A percentile compares a stretch with the other conserved stretches of the same genome.
These are phyloP conservation scores for Dipteronia dyeriana DNA, from an alignment of 345 rosid species.

Conservation along the genomic window DNA sequence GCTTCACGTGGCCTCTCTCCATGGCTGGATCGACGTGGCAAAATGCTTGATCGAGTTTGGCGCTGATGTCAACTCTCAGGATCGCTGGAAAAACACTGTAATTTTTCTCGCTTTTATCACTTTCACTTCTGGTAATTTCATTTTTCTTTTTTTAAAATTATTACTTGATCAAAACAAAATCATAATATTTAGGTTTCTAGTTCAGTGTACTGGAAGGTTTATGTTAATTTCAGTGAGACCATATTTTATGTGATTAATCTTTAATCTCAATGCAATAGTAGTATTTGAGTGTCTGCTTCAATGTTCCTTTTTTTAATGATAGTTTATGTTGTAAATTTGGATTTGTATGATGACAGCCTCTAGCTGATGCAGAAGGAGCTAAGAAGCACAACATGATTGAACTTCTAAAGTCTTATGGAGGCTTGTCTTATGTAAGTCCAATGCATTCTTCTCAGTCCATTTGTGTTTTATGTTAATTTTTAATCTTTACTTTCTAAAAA, in stretches of 20 bases:
- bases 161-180: not conserved
- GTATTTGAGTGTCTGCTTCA: no score
- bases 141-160: not conserved
- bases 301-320: not conserved
- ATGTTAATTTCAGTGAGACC: not conserved
- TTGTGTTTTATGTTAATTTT: not conserved
- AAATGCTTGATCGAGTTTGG: constrained; percentile 82
- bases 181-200: not conserved
- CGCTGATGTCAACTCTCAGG: constrained; percentile 99
- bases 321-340: constrained; percentile 4
- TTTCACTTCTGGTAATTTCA: not conserved
- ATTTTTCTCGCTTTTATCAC: not conserved
- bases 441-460: not conserved
- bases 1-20: constrained; percentile 94
- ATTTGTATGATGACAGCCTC: constrained; percentile 56
- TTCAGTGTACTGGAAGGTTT: not conserved
- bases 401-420: constrained; percentile 80
- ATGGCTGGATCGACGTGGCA: constrained; percentile 91
- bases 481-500: not conserved
- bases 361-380: constrained; percentile 99
- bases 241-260: not conserved
- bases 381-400: constrained; percentile 73
- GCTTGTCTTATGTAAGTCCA: constrained; percentile 83
- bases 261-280: not conserved
- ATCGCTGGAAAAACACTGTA: constrained; percentile 99